These are phyloP conservation scores for Penicillium ochrochloron DNA, from an alignment of 495 filamentous ascomycete genomes.

Conservation along the genomic window DNA sequence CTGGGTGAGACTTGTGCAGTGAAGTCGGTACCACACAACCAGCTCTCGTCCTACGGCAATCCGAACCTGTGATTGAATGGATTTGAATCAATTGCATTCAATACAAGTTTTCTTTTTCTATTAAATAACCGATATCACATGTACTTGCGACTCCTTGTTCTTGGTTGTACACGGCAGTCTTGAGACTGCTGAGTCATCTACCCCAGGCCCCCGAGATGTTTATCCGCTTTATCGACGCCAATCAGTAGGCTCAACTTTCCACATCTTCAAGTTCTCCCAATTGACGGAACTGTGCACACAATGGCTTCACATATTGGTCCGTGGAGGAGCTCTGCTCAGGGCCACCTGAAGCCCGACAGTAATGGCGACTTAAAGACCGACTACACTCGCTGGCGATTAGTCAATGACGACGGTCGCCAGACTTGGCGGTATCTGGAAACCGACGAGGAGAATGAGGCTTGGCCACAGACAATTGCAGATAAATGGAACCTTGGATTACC, in stretches of 20 bases:
- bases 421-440: conserved; percentile 92
- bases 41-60: no score
- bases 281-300: conserved; percentile 7
- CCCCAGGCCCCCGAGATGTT: conserved; percentile 22
- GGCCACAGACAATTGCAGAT: conserved; percentile 86
- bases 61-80: not conserved
- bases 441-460: conserved; percentile 71
- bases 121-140: conserved; percentile 10
- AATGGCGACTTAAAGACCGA: conserved; percentile 67
- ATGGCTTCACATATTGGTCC: conserved; percentile 45
- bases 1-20: not conserved
- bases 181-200: conserved; percentile 35
- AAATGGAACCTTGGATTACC: conserved; percentile 82
- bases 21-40: not conserved
- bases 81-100: not conserved
- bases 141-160: conserved; percentile 14
- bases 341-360: conserved; percentile 42
- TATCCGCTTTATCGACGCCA: conserved; percentile 18
- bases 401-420: conserved; percentile 80
- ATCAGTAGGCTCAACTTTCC: conserved; percentile 12
- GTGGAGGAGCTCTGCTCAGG: conserved; percentile 48
- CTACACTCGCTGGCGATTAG: conserved; percentile 79
- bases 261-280: conserved; percentile 14
- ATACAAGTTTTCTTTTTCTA: not conserved
- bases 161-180: conserved; percentile 30